Evolutionary conservation across 768 basidiomycete species (phyloP).

Genomic region (Lactarius sp.): DNA sequence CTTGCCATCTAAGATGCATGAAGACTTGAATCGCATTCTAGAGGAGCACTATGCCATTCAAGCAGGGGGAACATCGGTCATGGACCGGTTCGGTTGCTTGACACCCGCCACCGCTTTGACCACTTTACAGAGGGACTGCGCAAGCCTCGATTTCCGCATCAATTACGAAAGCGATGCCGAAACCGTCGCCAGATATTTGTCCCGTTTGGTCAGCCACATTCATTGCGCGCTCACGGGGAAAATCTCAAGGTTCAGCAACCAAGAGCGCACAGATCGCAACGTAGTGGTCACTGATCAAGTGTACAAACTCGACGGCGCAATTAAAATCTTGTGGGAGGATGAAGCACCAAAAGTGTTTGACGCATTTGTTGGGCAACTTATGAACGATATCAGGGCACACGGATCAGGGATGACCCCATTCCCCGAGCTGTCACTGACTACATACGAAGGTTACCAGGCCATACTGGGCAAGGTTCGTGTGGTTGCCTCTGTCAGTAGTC

Average conservation of each 20-base stretch:
- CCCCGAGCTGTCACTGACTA: neutral
- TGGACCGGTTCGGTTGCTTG: too few relatives aligned
- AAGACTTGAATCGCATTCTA: neutral
- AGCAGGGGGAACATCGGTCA: neutral
- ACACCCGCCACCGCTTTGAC: too few relatives aligned
- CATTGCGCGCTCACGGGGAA: neutral
- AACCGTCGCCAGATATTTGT: too few relatives aligned
- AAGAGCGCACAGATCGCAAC: neutral
- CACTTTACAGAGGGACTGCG: too few relatives aligned
- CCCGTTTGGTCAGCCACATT: neutral
- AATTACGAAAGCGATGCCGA: too few relatives aligned
- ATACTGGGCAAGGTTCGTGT: neutral
- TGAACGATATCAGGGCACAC: neutral
- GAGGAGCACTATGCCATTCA: neutral
- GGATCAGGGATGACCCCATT: neutral
- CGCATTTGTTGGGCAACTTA: neutral
- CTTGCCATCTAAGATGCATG: neutral
- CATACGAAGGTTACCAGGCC: neutral
- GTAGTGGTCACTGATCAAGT: neutral
- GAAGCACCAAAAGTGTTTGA: neutral
- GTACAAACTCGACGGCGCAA: neutral
- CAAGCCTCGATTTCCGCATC: too few relatives aligned
- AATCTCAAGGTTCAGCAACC: too few relatives aligned
- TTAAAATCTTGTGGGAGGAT: neutral
- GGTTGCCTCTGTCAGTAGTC: neutral